A percentile compares a stretch with the other conserved stretches of the same genome.
phyloP scores from a whole-genome alignment of 805 yeast species.

The Candida corydali region DNA sequence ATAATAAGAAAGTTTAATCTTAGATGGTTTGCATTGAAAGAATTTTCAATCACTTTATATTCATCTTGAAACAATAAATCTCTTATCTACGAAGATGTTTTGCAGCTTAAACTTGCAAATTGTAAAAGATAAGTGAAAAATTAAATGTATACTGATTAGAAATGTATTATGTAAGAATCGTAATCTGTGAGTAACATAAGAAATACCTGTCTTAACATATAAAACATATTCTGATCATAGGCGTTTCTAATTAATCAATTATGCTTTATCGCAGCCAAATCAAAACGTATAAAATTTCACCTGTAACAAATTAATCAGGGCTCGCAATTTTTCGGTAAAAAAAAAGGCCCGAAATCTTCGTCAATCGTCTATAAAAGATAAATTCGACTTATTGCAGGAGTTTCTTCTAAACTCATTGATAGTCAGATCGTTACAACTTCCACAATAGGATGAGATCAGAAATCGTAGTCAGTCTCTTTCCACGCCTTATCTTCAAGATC shows the following conservation, averaged over 20 bases:
- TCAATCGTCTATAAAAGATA: background rate
- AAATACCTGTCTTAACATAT: too few species aligned
- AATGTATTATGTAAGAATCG: too few species aligned
- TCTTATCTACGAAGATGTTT: background rate
- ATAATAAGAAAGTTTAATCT: background rate
- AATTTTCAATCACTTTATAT: background rate
- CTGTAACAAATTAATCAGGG: too few species aligned
- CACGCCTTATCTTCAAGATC: too few species aligned
- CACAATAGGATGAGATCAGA: too few species aligned
- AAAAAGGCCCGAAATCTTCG: constrained; percentile 1
- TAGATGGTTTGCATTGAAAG: background rate
- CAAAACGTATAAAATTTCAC: background rate
- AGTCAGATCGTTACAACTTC: too few species aligned
- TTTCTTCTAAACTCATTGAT: too few species aligned
- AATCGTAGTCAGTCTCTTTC: too few species aligned
- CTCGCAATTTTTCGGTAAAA: background rate
- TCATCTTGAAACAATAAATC: constrained; percentile 1
- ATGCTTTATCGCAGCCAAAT: constrained; percentile 4
- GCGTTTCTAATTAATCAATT: background rate
- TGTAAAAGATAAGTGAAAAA: background rate
- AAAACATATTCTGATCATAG: too few species aligned
- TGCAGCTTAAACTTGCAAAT: background rate
- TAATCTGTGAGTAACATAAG: background rate
- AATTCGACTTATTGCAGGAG: too few species aligned
- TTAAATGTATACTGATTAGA: too few species aligned